Evolutionary conservation across 805 yeast species (phyloP).

Genomic region (Metschnikowia reukaufii): DNA sequence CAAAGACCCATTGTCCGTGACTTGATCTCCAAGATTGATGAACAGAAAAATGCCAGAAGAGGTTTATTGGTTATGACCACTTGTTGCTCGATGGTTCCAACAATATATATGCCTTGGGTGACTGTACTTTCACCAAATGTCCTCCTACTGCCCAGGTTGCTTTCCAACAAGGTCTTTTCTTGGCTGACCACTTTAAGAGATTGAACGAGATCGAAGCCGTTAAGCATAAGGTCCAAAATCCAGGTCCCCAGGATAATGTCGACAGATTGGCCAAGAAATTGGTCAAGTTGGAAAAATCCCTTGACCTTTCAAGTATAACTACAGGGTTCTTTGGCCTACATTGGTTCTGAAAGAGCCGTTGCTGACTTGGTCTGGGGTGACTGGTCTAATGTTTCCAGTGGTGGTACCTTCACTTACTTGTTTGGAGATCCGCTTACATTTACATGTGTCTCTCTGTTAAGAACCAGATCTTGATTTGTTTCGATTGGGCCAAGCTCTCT

Average conservation of each 20-base stretch:
- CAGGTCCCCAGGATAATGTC: slow-evolving; percentile 42
- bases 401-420: slow-evolving; percentile 84
- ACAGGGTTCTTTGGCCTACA: slow-evolving; percentile 94
- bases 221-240: slow-evolving; percentile 43
- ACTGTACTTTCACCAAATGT: slow-evolving; percentile 86
- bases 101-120: slow-evolving; percentile 89
- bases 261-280: slow-evolving; percentile 49
- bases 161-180: slow-evolving; percentile 84
- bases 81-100: slow-evolving; percentile 73
- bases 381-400: slow-evolving; percentile 75
- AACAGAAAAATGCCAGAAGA: slow-evolving; percentile 82
- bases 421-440: slow-evolving; percentile 95
- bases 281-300: slow-evolving; percentile 39
- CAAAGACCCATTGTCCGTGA: slow-evolving; percentile 73
- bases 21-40: slow-evolving; percentile 67
- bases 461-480: slow-evolving; percentile 79
- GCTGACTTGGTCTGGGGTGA: slow-evolving; percentile 84
- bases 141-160: slow-evolving; percentile 99
- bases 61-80: slow-evolving; percentile 83
- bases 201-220: slow-evolving; percentile 60
- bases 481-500: slow-evolving; percentile 88
- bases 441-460: slow-evolving; percentile 88
- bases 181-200: slow-evolving; percentile 70
- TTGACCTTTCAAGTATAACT: slow-evolving; percentile 75
- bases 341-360: slow-evolving; percentile 90